These are phyloP conservation scores for Triticum aestivum DNA, from an alignment of 176 grass and related monocot species.

Conservation along the genomic window DNA sequence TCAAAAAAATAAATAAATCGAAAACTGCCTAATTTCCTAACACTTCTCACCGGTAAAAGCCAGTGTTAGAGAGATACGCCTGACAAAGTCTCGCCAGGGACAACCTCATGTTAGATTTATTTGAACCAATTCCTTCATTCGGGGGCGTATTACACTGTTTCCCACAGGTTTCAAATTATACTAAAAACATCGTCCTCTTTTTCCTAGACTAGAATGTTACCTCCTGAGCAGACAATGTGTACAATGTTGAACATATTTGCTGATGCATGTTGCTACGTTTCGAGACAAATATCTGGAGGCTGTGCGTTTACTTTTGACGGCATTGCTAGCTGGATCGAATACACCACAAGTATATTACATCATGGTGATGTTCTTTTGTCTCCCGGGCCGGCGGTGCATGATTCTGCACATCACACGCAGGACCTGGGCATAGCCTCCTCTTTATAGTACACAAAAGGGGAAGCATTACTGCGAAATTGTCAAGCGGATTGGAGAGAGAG, in stretches of 20 bases:
- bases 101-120: not conserved
- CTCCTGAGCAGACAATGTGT: constrained; percentile 8
- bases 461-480: constrained; percentile 30
- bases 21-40: too few species aligned
- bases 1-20: too few species aligned
- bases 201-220: not conserved
- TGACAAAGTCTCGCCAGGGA: not conserved
- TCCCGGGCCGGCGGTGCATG: constrained; percentile 28
- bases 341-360: constrained; percentile 41
- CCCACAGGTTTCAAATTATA: not conserved
- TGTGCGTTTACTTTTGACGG: constrained; percentile 28
- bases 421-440: not conserved
- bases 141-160: not conserved
- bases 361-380: constrained; percentile 47
- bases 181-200: not conserved
- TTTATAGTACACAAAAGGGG: constrained; percentile 11
- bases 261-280: constrained; percentile 24
- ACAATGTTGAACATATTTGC: not conserved
- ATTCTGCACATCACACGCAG: not conserved
- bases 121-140: not conserved
- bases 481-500: constrained; percentile 17
- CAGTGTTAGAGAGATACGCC: not conserved
- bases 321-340: constrained; percentile 25
- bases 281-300: constrained; percentile 42
- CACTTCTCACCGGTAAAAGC: not conserved